A percentile compares a stretch with the other conserved stretches of the same genome.
phyloP scores from a whole-genome alignment of 179 eudicot species.

The Beta corolliflora region DNA sequence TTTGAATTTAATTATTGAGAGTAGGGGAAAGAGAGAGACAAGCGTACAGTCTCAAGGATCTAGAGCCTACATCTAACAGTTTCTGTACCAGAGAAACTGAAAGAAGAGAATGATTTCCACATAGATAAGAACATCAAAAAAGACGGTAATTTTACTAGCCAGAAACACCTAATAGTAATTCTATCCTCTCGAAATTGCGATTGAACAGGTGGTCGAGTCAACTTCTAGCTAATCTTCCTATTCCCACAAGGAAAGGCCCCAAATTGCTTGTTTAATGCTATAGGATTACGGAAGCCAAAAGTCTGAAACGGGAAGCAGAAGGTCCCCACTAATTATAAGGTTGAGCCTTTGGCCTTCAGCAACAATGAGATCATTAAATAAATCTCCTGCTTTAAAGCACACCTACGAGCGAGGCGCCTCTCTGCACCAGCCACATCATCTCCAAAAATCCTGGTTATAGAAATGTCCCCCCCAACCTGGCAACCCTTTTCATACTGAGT shows the following conservation, averaged over 20 bases:
- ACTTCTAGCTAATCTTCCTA: not conserved
- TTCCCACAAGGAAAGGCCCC: not conserved
- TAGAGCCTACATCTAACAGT: not conserved
- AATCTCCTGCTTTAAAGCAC: not conserved
- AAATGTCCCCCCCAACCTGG: not conserved
- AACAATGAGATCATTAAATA: not conserved
- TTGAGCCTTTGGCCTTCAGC: conserved; percentile 1
- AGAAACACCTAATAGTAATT: not conserved
- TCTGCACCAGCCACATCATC: not conserved
- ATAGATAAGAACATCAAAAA: not conserved
- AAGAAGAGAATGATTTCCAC: too few relatives aligned
- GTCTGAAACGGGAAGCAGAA: not conserved
- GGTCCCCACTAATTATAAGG: not conserved
- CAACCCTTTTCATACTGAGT: not conserved
- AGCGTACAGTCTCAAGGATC: not conserved
- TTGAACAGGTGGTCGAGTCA: not conserved
- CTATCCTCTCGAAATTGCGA: not conserved
- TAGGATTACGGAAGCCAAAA: not conserved
- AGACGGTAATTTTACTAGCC: not conserved
- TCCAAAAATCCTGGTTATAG: not conserved
- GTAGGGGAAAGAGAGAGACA: not conserved
- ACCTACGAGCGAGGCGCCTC: not conserved
- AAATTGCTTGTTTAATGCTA: not conserved
- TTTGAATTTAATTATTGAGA: not conserved
- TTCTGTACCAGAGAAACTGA: not conserved